These are phyloP conservation scores for Verbena officinalis DNA, from an alignment of 257 asterid species.

Conservation along the genomic window DNA sequence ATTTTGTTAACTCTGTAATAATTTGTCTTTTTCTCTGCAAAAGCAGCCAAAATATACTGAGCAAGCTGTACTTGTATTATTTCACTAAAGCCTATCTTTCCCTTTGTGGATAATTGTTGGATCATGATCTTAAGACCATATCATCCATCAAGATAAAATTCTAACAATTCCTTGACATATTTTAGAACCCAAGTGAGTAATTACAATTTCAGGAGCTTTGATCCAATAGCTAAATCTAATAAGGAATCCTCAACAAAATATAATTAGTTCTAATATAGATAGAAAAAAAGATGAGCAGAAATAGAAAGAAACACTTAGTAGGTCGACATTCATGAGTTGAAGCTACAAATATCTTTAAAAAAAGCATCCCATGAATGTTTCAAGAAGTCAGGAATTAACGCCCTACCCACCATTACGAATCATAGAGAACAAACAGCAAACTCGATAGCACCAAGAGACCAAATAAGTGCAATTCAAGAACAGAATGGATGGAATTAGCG, in stretches of 20 bases:
- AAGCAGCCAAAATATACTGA: background rate
- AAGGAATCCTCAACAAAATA: background rate
- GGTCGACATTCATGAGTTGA: background rate
- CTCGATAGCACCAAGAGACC: background rate
- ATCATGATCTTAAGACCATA: background rate
- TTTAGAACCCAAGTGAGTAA: background rate
- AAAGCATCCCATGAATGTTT: background rate
- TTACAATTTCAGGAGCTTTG: background rate
- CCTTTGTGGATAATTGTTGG: background rate
- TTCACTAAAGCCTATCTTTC: background rate
- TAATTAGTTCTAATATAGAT: background rate
- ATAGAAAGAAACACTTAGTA: background rate
- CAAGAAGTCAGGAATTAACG: background rate
- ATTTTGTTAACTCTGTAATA: background rate
- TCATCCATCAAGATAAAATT: conserved; percentile 5
- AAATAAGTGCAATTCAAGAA: background rate
- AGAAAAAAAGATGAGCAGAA: background rate
- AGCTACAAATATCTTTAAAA: background rate
- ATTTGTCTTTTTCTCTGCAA: background rate
- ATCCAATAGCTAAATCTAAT: background rate
- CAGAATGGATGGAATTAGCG: background rate
- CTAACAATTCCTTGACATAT: background rate
- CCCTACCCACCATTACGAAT: background rate
- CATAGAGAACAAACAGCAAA: background rate
- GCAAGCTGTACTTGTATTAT: background rate